Evolutionary conservation across 345 rosid genomes (phyloP).

Genomic region (Eucalyptus polyanthemos): DNA sequence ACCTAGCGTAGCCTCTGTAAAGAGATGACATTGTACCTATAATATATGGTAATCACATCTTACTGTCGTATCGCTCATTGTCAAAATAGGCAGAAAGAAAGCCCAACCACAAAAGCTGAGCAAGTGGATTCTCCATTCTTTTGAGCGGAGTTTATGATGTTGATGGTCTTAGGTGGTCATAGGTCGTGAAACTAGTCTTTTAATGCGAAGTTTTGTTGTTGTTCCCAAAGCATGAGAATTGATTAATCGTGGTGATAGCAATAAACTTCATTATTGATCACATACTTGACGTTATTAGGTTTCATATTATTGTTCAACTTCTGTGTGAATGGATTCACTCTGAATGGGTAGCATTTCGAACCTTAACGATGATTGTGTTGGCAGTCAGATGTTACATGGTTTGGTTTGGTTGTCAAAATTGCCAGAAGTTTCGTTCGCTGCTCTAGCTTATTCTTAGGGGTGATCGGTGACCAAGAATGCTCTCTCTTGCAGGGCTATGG

Average conservation of each 20-base stretch:
- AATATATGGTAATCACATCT: background rate
- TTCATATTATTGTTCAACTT: background rate
- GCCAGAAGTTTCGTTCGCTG: background rate
- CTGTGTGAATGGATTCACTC: background rate
- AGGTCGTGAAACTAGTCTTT: background rate
- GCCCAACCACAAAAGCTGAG: background rate
- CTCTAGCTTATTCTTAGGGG: background rate
- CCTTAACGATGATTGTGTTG: background rate
- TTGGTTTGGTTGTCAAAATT: background rate
- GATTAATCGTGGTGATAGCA: background rate
- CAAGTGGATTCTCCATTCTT: background rate
- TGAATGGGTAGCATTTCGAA: background rate
- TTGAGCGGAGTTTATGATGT: background rate
- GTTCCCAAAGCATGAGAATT: background rate
- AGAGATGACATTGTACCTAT: background rate
- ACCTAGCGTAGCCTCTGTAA: background rate
- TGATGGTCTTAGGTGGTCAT: background rate
- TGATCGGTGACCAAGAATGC: background rate
- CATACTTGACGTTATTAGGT: background rate
- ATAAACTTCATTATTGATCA: background rate
- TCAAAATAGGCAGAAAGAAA: background rate
- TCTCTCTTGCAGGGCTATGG: constrained; percentile 77
- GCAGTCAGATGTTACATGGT: background rate
- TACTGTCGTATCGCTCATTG: background rate
- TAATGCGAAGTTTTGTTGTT: background rate